Evolutionary conservation across 2,329 filamentous ascomycete species (phyloP).

Genomic region (Trichoderma pleuroti): DNA sequence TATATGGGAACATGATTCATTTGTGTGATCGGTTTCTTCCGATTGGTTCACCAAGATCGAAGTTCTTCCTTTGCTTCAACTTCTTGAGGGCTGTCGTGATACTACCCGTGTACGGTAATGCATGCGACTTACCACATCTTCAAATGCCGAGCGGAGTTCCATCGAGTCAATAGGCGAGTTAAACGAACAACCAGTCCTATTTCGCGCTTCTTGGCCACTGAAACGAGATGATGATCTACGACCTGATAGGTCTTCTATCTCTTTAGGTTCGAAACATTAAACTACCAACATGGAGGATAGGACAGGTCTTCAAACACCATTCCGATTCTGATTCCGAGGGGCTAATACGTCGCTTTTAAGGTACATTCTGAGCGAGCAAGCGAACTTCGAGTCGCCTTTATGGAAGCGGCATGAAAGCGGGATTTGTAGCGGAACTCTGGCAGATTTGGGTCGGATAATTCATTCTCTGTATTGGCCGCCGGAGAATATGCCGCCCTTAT

Average conservation of each 20-base stretch:
- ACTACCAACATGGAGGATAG: too few species aligned
- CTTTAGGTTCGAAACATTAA: too few species aligned
- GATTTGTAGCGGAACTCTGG: not conserved
- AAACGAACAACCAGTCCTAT: too few species aligned
- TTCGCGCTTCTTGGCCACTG: too few species aligned
- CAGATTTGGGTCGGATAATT: not conserved
- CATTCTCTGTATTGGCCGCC: not conserved
- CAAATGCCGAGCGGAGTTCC: not conserved
- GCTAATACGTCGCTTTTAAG: not conserved
- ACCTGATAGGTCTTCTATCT: too few species aligned
- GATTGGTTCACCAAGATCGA: not conserved
- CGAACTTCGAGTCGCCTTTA: not conserved
- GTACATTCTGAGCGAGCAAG: not conserved
- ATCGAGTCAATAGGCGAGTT: too few species aligned
- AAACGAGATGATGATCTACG: too few species aligned
- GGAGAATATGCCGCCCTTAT: not conserved
- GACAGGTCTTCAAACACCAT: too few species aligned
- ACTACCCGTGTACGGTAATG: not conserved
- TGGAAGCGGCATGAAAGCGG: not conserved
- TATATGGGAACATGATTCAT: not conserved
- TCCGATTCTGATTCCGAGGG: too few species aligned
- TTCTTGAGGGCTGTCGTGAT: not conserved
- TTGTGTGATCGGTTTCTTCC: not conserved
- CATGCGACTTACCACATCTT: not conserved
- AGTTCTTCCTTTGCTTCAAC: not conserved